These are phyloP conservation scores for Cardamine chenopodiifolia DNA, from an alignment of 345 rosid species.

Conservation along the genomic window DNA sequence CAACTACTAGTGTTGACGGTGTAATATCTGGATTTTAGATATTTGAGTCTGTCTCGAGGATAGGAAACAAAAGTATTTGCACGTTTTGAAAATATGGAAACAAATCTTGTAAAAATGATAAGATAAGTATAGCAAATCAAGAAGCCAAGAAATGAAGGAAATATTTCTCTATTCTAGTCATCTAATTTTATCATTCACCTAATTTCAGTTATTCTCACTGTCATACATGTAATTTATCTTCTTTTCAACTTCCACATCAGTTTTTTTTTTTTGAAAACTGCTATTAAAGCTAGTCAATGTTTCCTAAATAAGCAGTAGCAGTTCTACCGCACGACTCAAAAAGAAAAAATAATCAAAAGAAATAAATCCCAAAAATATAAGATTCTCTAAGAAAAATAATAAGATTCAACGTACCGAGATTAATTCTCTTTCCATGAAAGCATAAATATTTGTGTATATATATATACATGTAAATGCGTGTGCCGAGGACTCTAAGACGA, in stretches of 20 bases:
- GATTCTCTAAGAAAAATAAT: not conserved
- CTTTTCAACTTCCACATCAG: not conserved
- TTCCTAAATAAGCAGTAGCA: slow-evolving; percentile 1
- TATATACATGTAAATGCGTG: not conserved
- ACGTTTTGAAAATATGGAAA: not conserved
- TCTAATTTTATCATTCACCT: not conserved
- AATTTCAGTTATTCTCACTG: slow-evolving; percentile 1
- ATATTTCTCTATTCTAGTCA: not conserved
- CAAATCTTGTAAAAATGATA: not conserved
- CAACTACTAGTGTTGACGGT: not conserved
- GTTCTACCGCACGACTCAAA: not conserved
- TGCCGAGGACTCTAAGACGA: slow-evolving; percentile 10
- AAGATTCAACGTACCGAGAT: slow-evolving; percentile 27
- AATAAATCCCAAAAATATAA: not conserved
- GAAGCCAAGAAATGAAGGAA: not conserved
- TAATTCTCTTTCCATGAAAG: not conserved
- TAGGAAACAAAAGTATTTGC: not conserved
- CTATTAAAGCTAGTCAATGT: not conserved
- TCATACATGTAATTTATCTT: slow-evolving; percentile 1
- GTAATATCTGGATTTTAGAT: not conserved
- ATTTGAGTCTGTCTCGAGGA: not conserved
- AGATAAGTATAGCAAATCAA: not conserved
- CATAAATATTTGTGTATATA: slow-evolving; percentile 9
- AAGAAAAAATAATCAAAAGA: not conserved
- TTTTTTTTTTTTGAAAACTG: not conserved